Conservation (phyloP, 768 basidiomycete species). For the Podaxis sp. region DNA sequence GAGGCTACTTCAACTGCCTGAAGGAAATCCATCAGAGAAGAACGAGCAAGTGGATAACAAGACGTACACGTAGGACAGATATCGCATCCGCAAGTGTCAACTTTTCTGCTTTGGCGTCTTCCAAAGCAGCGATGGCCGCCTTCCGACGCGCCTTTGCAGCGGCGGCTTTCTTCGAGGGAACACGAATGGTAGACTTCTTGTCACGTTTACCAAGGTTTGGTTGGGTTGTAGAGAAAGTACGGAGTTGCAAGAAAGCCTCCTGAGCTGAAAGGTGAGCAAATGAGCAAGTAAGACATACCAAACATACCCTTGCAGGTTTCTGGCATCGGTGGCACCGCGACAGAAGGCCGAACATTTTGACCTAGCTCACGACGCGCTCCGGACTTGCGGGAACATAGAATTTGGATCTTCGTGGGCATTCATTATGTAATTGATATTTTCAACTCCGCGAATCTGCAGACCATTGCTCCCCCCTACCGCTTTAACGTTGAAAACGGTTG, state of each 20-base stretch:
- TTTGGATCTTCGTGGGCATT: background rate
- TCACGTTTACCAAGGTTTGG: conserved; percentile 44
- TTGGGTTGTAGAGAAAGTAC: conserved; percentile 51
- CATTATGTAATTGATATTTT: conserved; percentile 10
- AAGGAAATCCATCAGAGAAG: conserved; percentile 3
- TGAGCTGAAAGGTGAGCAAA: background rate
- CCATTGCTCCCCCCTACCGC: background rate
- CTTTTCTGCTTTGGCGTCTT: conserved; percentile 63
- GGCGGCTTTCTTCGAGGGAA: conserved; percentile 70
- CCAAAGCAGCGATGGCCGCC: conserved; percentile 51
- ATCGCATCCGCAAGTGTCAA: conserved; percentile 68
- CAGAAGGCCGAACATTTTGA: conserved; percentile 20
- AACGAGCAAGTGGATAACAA: background rate
- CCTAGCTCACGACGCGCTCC: background rate
- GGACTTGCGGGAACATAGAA: background rate
- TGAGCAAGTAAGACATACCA: background rate
- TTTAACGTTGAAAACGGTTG: background rate
- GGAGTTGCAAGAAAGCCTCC: conserved; percentile 17
- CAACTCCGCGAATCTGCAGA: conserved; percentile 9
- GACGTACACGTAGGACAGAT: conserved; percentile 63
- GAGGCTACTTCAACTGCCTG: conserved; percentile 85
- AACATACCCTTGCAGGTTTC: conserved; percentile 24
- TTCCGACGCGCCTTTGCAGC: conserved; percentile 65
- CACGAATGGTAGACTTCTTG: conserved; percentile 48
- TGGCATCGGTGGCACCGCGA: conserved; percentile 28